Percentiles rank a stretch among this genome's conserved stretches.
phyloP scores from a whole-genome alignment of 2,329 filamentous ascomycete species.

The Trichothecium roseum region DNA sequence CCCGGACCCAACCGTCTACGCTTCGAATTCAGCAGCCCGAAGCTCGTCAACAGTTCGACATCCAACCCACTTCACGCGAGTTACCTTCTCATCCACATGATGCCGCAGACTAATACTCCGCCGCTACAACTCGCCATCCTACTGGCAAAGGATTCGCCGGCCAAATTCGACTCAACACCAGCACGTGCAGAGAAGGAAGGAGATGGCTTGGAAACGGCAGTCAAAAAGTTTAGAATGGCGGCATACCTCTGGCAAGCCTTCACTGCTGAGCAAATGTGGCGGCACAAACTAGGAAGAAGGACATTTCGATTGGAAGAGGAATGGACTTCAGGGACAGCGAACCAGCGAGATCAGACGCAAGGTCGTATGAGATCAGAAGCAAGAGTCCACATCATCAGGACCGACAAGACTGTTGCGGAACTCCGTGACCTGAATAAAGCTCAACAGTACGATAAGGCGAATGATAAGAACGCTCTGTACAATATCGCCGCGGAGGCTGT shows the following conservation, averaged over 20 bases:
- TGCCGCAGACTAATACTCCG: conserved; percentile 67
- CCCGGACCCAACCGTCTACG: conserved; percentile 83
- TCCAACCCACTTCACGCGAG: conserved; percentile 66
- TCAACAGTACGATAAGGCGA: conserved; percentile 64
- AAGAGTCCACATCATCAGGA: conserved; percentile 75
- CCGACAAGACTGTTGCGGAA: conserved; percentile 75
- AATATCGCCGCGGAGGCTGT: conserved; percentile 69
- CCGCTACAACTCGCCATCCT: conserved; percentile 85
- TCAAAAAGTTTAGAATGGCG: conserved; percentile 88
- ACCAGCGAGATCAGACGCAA: conserved; percentile 58
- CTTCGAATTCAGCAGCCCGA: conserved; percentile 79
- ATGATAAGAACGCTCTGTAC: conserved; percentile 64
- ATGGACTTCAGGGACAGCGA: conserved; percentile 78
- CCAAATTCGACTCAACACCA: conserved; percentile 73
- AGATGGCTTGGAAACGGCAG: conserved; percentile 68
- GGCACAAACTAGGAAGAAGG: conserved; percentile 75
- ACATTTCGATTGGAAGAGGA: conserved; percentile 90
- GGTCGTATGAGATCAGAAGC: conserved; percentile 81
- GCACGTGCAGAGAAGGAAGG: conserved; percentile 68
- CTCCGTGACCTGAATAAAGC: conserved; percentile 68
- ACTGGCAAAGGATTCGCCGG: conserved; percentile 77
- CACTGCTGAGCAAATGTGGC: conserved; percentile 91
- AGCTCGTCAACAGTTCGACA: conserved; percentile 58
- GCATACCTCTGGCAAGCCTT: conserved; percentile 97
- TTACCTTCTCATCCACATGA: conserved; percentile 75